Base-by-base conservation (phyloP, 2,329 filamentous ascomycete species). In the Thelonectria discophora region DNA sequence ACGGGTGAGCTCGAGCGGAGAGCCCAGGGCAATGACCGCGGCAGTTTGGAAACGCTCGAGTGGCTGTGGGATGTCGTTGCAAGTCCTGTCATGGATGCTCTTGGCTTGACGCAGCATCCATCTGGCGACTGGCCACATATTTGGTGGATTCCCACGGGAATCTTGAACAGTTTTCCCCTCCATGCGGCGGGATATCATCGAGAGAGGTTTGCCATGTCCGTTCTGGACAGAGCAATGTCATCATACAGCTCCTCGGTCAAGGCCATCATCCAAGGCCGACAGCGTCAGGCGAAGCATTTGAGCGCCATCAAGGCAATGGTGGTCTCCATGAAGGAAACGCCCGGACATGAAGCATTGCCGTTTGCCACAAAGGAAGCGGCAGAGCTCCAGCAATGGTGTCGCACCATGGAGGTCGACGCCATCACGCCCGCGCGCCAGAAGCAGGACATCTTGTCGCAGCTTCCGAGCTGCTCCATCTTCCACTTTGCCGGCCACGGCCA, bases 221-320 rank as follows among this genome's bases (percentile, higher is more conserved):
- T 74, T 0, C 47, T 79, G 1, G 74, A 79, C 47, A 64, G 74
- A 40, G 76, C 74, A 3, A 69, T 79, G 7, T 80, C 77, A 3
- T 79, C 77, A 0, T 80, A 79, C 54, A 69, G 60, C 18, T 66
- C 72, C 0, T 77, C 77, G 1, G 53, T 79, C 24, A 75, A 73
- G 58, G 60, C 74, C 1, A 43, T 80, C 2, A 64, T 75, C 20
- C 55, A 71, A n/a, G 63, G 61, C 12, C 71, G 39, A 7, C 46
- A 40, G 8, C 8, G 17, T 40, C 27, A 30, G 27, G 7, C 27
- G 8, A 30, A 5, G 27, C 6, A 30, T n/a, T n/a, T n/a, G n/a
- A 30, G 2, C 5, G 5, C 27, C 27, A 5, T n/a, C 20, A 46
- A n/a, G 18, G 55, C 47, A 12, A 15, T 52, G 5, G 11, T 52